Evolutionary conservation across 345 rosid species (phyloP), one percentile per base, ranked within the genome.

Genomic region (Lepidium didymum): DNA sequence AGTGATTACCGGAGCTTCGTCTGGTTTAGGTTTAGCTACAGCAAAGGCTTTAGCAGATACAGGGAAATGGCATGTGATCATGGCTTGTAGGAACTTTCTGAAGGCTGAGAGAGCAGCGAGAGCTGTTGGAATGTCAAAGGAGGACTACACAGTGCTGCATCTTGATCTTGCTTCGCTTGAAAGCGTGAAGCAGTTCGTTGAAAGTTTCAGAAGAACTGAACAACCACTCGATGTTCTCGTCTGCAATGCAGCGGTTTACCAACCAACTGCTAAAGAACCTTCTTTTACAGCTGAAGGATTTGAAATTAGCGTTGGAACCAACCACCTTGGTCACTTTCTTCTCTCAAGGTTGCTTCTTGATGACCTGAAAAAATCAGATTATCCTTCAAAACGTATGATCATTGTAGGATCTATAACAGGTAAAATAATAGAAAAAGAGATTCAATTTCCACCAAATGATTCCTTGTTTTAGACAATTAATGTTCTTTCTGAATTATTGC

Each of bases 391-490:
- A 76, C 87, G 97, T 36, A 86, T 91, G 79, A 89, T 91, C 68
- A 94, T 94, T 15, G 97, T 94, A 4, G 99, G 97, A 35, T 94
- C 99, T 5, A 94, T 91, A 62, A 94, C 97, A 80, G 98, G 98
- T 93, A 75, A 75, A 8, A 4, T 5, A 19, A 29, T 5, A 51
- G 34, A 37, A 49, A 16, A 45, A 0, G 6, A 47, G 10, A 54
- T 10, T 14, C 33, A 1, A 21, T 14, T 40, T 10, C 2, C 8
- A 38, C 16, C 8, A 31, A 58, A 38, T 25, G 14, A 55, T 14
- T 44, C 10, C 64, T 65, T 11, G 29, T 51, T 29, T 52, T 43
- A 64, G 27, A 56, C 45, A 38, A 7, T 56, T 8, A 64, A 38
- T 53, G 38, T 23, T 56, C 4, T 40, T 19, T 25, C 35, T 74